Evolutionary conservation across 169 alveolate species (phyloP), one percentile per base, ranked within the genome.

Genomic region (Plasmodium gallinaceum): DNA sequence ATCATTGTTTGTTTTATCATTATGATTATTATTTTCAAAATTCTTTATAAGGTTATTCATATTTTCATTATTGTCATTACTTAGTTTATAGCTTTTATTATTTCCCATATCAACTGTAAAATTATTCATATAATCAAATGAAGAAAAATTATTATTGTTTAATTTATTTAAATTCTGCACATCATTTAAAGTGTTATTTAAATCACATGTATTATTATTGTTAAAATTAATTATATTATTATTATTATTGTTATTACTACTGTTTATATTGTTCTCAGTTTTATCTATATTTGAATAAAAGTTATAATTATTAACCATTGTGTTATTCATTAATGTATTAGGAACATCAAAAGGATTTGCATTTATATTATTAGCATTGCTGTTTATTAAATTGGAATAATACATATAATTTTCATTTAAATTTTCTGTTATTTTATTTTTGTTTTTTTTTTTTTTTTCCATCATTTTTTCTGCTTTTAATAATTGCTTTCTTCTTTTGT

Each of bases 381-480:
- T 37, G 16, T 54, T 51, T 24, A 46, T 78, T 20, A 65, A 24
- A 18, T 22, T 45, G 8, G 71, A 69, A 22, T 20, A 51, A 51
- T 51, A 62, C 60, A 78, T 64, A 18, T 18, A 51, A 7, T 18
- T 64, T 20, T 45, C 48, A 42, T 43, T 65, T 16, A 14, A 37
- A 32, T 58, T 58, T 22, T 14, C 54, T 10, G 20, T n/a, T 39
- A 51, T 26, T 32, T 5, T n/a, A 52, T 48, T 65, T 48, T 64
- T 66, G 10, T 24, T 48, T 76, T 48, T 76, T 54, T 78, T 65
- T 24, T 64, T 78, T 78, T 78, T 78, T 64, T 65, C 89, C 78
- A 78, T 78, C 51, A 46, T 48, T 37, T 78, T 78, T 52, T 78
- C 89, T 4, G 75, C 78, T 24, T 78, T 62, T n/a, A 78, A 14